Conservation (phyloP, 2,329 filamentous ascomycete genomes). For the Pseudopyricularia cyperi region DNA sequence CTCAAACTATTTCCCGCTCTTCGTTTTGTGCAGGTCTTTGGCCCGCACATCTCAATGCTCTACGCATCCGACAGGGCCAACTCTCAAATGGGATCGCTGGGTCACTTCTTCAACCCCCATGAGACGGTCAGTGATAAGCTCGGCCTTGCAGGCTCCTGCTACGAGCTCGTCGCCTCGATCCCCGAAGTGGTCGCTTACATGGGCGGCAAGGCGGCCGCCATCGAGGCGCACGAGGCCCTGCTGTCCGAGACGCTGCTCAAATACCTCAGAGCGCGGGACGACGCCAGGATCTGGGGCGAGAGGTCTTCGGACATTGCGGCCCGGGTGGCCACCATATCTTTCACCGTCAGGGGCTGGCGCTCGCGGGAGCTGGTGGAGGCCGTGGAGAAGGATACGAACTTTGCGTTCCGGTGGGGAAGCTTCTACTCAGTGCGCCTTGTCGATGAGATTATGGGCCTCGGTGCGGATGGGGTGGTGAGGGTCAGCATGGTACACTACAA, state of each 20-base stretch:
- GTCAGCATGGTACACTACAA: constrained; percentile 57
- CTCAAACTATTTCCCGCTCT: neutral
- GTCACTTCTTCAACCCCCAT: constrained; percentile 55
- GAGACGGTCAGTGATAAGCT: constrained; percentile 52
- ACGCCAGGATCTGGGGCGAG: constrained; percentile 43
- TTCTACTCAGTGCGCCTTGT: constrained; percentile 50
- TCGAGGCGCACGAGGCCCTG: constrained; percentile 41
- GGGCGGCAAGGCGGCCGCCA: constrained; percentile 26
- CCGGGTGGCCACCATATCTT: constrained; percentile 52
- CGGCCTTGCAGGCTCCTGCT: constrained; percentile 54
- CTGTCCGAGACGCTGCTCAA: constrained; percentile 42
- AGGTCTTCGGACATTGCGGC: constrained; percentile 28
- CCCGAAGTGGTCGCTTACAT: constrained; percentile 51
- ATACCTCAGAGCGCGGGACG: constrained; percentile 36
- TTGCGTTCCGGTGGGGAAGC: constrained; percentile 48
- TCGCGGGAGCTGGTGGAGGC: constrained; percentile 38
- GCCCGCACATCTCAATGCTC: constrained; percentile 59
- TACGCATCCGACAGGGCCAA: constrained; percentile 50
- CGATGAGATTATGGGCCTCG: constrained; percentile 39
- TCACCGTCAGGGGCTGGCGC: constrained; percentile 38
- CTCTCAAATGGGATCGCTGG: constrained; percentile 36
- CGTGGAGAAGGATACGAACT: constrained; percentile 39
- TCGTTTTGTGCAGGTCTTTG: constrained; percentile 39
- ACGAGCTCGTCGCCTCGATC: constrained; percentile 54
- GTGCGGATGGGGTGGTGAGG: constrained; percentile 47